Base-by-base conservation (phyloP, 2,329 filamentous ascomycete genomes). In the Aspergillus ochraceoroseus region DNA sequence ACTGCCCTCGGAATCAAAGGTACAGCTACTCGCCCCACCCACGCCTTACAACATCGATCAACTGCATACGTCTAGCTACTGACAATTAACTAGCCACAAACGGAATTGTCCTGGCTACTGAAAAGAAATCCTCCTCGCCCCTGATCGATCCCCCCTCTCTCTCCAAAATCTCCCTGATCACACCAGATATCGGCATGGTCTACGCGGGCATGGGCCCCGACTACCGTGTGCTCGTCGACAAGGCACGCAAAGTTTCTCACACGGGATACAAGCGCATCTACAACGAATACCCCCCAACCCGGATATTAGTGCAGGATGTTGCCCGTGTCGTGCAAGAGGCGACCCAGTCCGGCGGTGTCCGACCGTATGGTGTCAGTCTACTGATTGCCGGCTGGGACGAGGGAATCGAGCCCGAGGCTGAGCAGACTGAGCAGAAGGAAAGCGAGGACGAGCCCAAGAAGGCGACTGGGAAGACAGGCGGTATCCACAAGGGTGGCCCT, bases 181-280 rank as follows among this genome's bases (percentile, higher is more conserved):
- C 92, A 32, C 92, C 92, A 60, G 92, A 98, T 77, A 96, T 98
- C 68, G 92, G 92, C 67, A 95, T 96, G 87, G 92, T 98, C 59
- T 98, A 98, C 74, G 89, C 88, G 37, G 92, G 92, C 65, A 98
- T 98, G 92, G 90, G 92, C 19, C 92, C 92, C 45, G 92, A 98
- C 70, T 98, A 96, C 74, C 83, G 92, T 67, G 87, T 98, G 43
- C 79, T 98, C 39, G 92, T 96, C 57, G 92, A 98, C 75, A 90
- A 89, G 70, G 92, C 92, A 56, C 88, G 92, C 64, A 98, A 96
- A 71, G 92, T 95, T 54, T 95, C 89, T 41, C 92, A 98, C 73
- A 94, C 92, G 32, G 85, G 83, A 67, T 98, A 98, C 82, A 98
- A 98, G 80, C 87, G 92, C 68, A 89, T 98, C 74, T 98, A 98